phyloP scores from a whole-genome alignment of 2,329 filamentous ascomycete genomes.

The Aspergillus quadrilineatus region DNA sequence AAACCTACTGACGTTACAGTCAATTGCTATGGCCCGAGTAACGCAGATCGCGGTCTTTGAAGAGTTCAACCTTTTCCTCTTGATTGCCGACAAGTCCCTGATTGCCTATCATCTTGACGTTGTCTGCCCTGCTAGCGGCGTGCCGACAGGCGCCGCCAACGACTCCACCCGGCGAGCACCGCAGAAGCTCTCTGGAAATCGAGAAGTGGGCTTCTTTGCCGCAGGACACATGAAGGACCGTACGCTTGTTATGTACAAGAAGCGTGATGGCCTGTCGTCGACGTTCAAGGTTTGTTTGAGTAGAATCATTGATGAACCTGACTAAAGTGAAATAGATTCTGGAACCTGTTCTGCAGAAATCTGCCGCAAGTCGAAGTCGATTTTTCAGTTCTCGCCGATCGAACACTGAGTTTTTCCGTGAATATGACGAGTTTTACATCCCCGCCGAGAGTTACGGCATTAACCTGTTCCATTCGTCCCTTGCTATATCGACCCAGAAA shows the following conservation, averaged over 20 bases:
- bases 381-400: slow-evolving; percentile 64
- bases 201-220: slow-evolving; percentile 95
- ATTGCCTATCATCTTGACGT: slow-evolving; percentile 93
- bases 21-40: slow-evolving; percentile 72
- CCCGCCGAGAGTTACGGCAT: slow-evolving; percentile 92
- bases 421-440: slow-evolving; percentile 98
- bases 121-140: slow-evolving; percentile 59
- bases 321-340: slow-evolving; percentile 52
- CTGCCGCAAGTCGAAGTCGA: slow-evolving; percentile 76
- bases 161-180: slow-evolving; percentile 83
- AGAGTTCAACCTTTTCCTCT: slow-evolving; percentile 87
- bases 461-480: slow-evolving; percentile 92
- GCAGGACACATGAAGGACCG: slow-evolving; percentile 97
- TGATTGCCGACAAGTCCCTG: slow-evolving; percentile 87
- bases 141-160: slow-evolving; percentile 52
- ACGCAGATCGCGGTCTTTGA: slow-evolving; percentile 94
- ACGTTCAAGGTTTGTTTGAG: slow-evolving; percentile 67
- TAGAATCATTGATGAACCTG: background rate
- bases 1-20: slow-evolving; percentile 48
- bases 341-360: slow-evolving; percentile 92
- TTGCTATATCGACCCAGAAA: slow-evolving; percentile 85
- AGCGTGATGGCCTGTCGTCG: slow-evolving; percentile 85
- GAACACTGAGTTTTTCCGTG: slow-evolving; percentile 90
- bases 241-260: slow-evolving; percentile 94
- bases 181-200: slow-evolving; percentile 79